phyloP scores from a whole-genome alignment of 768 basidiomycete genomes.

The Pleurotus pulmonarius region DNA sequence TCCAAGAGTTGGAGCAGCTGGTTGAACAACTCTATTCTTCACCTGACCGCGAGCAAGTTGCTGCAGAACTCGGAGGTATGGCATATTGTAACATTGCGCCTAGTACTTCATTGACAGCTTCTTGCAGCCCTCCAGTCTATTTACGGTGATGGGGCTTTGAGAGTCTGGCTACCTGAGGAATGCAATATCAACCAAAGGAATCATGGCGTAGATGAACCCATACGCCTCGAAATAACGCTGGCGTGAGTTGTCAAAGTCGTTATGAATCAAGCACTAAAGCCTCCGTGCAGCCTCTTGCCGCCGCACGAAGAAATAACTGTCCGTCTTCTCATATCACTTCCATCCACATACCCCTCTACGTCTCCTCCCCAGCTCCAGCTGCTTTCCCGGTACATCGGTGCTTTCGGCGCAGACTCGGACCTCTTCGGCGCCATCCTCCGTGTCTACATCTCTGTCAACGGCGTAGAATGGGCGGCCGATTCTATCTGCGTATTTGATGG shows the following conservation, averaged over 20 bases:
- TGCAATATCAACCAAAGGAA: conserved; percentile 11
- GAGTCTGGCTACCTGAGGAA: conserved; percentile 45
- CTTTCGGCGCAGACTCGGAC: conserved; percentile 67
- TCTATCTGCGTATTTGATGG: conserved; percentile 87
- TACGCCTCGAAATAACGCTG: conserved; percentile 64
- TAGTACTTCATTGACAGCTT: conserved; percentile 9
- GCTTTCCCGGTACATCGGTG: conserved; percentile 78
- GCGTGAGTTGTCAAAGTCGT: conserved; percentile 42
- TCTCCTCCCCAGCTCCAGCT: conserved; percentile 82
- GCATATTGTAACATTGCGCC: background rate
- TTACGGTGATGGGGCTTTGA: conserved; percentile 67
- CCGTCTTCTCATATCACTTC: conserved; percentile 56
- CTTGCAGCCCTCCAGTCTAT: conserved; percentile 73
- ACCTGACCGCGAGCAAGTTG: conserved; percentile 38
- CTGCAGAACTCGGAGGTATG: conserved; percentile 44
- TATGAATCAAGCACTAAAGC: conserved; percentile 12
- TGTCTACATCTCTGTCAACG: conserved; percentile 74
- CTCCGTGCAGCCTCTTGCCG: conserved; percentile 42
- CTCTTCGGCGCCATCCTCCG: conserved; percentile 77
- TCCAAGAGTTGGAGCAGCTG: background rate
- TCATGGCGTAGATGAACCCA: conserved; percentile 25
- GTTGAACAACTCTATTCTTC: conserved; percentile 8
- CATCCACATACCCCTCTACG: conserved; percentile 57
- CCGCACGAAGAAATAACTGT: conserved; percentile 50
- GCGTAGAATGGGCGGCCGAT: conserved; percentile 74